Base-by-base conservation (phyloP, 148 eudicot genomes). In the Camellia sinensis region DNA sequence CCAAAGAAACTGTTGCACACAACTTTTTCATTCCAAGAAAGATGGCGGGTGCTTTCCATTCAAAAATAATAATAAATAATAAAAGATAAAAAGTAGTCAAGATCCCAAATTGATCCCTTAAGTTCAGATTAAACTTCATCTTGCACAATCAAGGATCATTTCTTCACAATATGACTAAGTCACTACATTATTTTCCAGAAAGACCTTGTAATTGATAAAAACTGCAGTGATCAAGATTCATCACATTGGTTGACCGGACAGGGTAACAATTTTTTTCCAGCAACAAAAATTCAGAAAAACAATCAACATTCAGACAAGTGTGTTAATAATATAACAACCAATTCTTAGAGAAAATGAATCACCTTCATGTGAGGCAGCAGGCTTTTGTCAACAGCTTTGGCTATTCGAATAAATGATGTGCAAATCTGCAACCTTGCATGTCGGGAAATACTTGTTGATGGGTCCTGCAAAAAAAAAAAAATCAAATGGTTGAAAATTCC, bases 351-450 rank as follows among this genome's bases (percentile, higher is more conserved):
- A 73, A 15, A 41, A 77, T 37, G 37, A 61, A 57, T 84, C 78
- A 96, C 99, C 98, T 92, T 97, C 98, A 97, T 94, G 85, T 97
- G 99, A 87, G 98, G 99, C 80, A 97, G 88, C 74, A 97, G 84
- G 84, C 92, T 89, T 84, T 88, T 87, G 73, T 89, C 91, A 71
- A 94, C 97, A 83, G 94, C 86, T 89, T 90, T 97, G 76, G 99
- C 97, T 75, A 97, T 86, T 85, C 99, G 92, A 74, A 97, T 94
- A 85, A 97, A 97, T 83, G 99, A 91, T 81, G 99, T 90, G 76
- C 99, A 97, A 45, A 97, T 90, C 88, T 97, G 99, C 84, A 97
- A 86, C 86, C 99, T 88, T 76, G 99, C 99, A 89, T 94, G 94
- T 37, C 98, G 93, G 57, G 98, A 85, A 76, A 89, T 78, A 73